phyloP scores from a whole-genome alignment of 2,329 filamentous ascomycete genomes.

The Cladophialophora psammophila region DNA sequence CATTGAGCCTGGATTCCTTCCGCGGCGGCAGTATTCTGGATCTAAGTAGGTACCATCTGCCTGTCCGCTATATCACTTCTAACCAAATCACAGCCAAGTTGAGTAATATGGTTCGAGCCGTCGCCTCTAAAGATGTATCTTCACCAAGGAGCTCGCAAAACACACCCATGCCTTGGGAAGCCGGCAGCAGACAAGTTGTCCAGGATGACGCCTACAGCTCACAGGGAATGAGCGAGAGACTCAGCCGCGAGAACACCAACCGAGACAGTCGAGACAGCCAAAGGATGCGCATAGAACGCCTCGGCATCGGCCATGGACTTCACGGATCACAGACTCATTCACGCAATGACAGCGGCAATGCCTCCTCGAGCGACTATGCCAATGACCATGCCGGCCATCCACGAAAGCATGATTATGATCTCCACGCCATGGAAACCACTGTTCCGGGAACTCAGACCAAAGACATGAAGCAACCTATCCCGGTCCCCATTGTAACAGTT shows the following conservation, averaged over 20 bases:
- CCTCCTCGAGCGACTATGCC: conserved; percentile 77
- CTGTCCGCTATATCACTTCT: conserved; percentile 33
- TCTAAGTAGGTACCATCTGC: conserved; percentile 68
- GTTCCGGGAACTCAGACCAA: conserved; percentile 74
- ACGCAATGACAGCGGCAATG: conserved; percentile 77
- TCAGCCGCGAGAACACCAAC: conserved; percentile 43
- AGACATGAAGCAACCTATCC: conserved; percentile 82
- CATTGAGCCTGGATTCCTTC: conserved; percentile 89
- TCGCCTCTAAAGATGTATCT: conserved; percentile 70
- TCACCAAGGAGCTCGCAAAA: conserved; percentile 58
- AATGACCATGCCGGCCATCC: conserved; percentile 63
- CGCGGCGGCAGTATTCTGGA: conserved; percentile 91
- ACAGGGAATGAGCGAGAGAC: conserved; percentile 25
- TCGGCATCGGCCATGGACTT: conserved; percentile 44
- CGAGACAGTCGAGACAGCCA: conserved; percentile 54
- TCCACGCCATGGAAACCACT: conserved; percentile 93
- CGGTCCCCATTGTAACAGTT: conserved; percentile 88
- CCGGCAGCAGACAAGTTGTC: conserved; percentile 42
- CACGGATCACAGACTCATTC: conserved; percentile 58
- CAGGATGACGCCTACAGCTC: conserved; percentile 43
- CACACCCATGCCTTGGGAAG: conserved; percentile 69
- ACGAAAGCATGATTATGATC: conserved; percentile 89
- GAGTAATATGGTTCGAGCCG: conserved; percentile 87
- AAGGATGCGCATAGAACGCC: conserved; percentile 55
- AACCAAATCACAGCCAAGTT: conserved; percentile 75